Evolutionary conservation across 768 basidiomycete genomes (phyloP), one percentile per base, ranked within the genome.

Genomic region (Termitomyces sp.): DNA sequence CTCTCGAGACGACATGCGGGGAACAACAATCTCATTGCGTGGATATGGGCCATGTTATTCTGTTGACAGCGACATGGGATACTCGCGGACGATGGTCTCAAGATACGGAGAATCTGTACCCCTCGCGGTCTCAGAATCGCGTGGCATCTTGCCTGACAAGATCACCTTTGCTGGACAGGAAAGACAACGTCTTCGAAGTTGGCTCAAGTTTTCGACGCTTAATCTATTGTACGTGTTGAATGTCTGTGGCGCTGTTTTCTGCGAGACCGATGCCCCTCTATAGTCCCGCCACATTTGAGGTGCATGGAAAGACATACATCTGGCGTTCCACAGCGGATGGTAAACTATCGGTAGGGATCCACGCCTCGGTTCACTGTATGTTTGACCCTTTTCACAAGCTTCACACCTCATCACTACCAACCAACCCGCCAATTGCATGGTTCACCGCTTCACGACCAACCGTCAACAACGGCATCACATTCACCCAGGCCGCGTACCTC

Each of bases 211-310:
- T 16, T 60, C 62, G 24, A 63, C 63, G 12, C 60, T 63, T 18
- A 60, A 62, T 2, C 53, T 64, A 18, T 67, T 67, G 66, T 66
- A 39, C 33, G 67, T 63, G 22, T n/a, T 51, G 16, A 42, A n/a
- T n/a, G 8, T 13, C 37, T 55, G 39, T 34, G 26, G 44, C 28
- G 47, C 29, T 28, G 24, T 16, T 33, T 22, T n/a, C 2, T 51
- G 33, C 47, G 29, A 28, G 47, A 28, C n/a, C 29, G 20, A 39
- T 39, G n/a, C 29, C 44, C 31, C 22, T 5, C 28, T 20, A 22
- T 39, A 69, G 67, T 53, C 68, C 68, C 13, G 63, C 64, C 10
- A 61, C 67, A 1, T 68, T 69, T 33, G 60, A 68, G 45, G 64
- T 56, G 44, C 13, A 55, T 7, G 64, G 58, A n/a, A 48, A 53